These are phyloP conservation scores for Cryptosporidium felis DNA, from an alignment of 169 alveolate genomes.

Conservation along the genomic window DNA sequence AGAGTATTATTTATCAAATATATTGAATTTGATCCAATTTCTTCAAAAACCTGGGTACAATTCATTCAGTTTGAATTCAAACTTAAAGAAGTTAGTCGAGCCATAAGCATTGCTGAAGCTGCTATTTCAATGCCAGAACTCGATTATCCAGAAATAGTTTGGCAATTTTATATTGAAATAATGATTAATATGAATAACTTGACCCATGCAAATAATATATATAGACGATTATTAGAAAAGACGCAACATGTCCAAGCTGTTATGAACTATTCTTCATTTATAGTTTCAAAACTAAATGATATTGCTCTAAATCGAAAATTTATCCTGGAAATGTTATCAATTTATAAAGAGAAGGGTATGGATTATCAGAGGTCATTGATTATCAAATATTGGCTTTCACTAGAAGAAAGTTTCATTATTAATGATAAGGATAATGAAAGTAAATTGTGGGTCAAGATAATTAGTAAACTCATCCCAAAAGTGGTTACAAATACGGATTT, in stretches of 20 bases:
- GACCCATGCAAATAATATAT: constrained; percentile 85
- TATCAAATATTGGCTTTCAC: constrained; percentile 36
- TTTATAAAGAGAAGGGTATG: constrained; percentile 15
- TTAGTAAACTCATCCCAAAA: constrained; percentile 25
- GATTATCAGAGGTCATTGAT: constrained; percentile 20
- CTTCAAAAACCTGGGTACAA: constrained; percentile 33
- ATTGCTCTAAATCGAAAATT: constrained; percentile 6
- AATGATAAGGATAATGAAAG: constrained; percentile 5
- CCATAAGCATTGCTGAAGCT: constrained; percentile 78
- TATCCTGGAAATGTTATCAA: constrained; percentile 6
- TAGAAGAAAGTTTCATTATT: constrained; percentile 20
- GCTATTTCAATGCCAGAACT: constrained; percentile 76
- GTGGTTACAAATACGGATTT: not conserved
- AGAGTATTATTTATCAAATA: constrained; percentile 90
- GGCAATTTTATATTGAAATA: constrained; percentile 83
- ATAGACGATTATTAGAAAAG: constrained; percentile 88
- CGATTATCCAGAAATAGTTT: constrained; percentile 84
- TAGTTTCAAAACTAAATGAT: constrained; percentile 14
- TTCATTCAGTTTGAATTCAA: constrained; percentile 32
- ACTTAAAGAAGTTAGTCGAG: constrained; percentile 80
- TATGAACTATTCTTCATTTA: constrained; percentile 29
- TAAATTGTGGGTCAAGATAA: constrained; percentile 2
- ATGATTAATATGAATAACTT: constrained; percentile 77
- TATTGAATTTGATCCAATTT: constrained; percentile 88
- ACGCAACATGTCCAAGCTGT: constrained; percentile 89